A percentile compares a stretch with the other conserved stretches of the same genome.
Conservation (phyloP, 306 rosid genomes). For the Pterocarpus santalinus region DNA sequence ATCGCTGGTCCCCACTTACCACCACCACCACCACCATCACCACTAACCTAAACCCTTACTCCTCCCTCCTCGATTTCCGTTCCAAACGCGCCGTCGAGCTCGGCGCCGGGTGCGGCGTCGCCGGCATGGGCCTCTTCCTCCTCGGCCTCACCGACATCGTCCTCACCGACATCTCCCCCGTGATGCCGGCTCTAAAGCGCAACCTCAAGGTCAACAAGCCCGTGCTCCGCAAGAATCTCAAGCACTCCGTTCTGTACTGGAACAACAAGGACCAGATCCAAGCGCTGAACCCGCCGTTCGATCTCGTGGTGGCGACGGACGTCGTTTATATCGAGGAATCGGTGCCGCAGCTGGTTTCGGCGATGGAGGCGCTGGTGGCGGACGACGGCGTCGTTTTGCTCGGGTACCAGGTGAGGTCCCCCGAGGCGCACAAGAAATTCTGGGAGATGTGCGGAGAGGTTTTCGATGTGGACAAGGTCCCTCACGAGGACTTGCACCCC, state of each 20-base stretch:
- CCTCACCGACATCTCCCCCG: slow-evolving; percentile 87
- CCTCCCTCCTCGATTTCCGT: slow-evolving; percentile 67
- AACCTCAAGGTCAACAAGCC: slow-evolving; percentile 80
- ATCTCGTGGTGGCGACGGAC: slow-evolving; percentile 74
- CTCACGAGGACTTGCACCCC: slow-evolving; percentile 75
- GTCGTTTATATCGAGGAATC: slow-evolving; percentile 89
- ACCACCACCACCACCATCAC: background rate
- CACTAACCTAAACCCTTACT: slow-evolving; percentile 59
- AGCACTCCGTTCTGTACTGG: slow-evolving; percentile 82
- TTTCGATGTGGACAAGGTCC: slow-evolving; percentile 66
- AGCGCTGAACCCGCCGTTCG: slow-evolving; percentile 71
- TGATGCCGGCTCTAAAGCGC: slow-evolving; percentile 87
- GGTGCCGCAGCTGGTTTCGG: slow-evolving; percentile 61
- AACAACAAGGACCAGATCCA: slow-evolving; percentile 68
- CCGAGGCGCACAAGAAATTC: slow-evolving; percentile 76
- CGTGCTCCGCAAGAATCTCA: slow-evolving; percentile 69
- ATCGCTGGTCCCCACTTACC: slow-evolving; percentile 73
- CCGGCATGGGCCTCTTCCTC: slow-evolving; percentile 88
- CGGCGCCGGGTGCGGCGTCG: slow-evolving; percentile 89
- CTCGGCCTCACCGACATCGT: slow-evolving; percentile 79
- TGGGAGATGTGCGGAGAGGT: slow-evolving; percentile 67
- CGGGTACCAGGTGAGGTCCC: slow-evolving; percentile 80
- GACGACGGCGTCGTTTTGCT: slow-evolving; percentile 78
- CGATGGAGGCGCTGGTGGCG: slow-evolving; percentile 71
- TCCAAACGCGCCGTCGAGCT: slow-evolving; percentile 85